Percentiles rank a stretch among this genome's conserved stretches.
Evolutionary conservation across 345 rosid species (phyloP).

Genomic region (Salix brachista): DNA sequence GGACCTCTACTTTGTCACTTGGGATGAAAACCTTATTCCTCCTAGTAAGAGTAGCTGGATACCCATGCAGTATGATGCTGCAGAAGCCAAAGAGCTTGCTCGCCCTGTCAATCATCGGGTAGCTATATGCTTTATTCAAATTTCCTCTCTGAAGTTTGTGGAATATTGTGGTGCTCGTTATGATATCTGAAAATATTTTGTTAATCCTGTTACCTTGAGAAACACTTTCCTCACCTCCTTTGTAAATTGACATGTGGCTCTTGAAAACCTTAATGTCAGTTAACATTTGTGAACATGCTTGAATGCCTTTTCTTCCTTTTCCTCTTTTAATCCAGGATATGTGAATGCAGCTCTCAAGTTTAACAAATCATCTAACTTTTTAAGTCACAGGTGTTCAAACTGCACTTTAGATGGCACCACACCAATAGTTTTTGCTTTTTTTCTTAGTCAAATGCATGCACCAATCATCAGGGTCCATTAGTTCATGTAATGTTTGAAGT

Average conservation of each 20-base stretch:
- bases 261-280: neutral
- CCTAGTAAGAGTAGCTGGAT: slow-evolving; percentile 63
- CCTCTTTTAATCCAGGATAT: neutral
- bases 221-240: neutral
- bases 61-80: slow-evolving; percentile 66
- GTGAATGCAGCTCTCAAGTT: neutral
- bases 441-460: neutral
- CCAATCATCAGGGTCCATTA: neutral
- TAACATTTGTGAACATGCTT: neutral
- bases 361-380: neutral
- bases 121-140: slow-evolving; percentile 10
- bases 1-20: slow-evolving; percentile 80
- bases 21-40: slow-evolving; percentile 88
- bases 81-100: slow-evolving; percentile 22
- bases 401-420: neutral
- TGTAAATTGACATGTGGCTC: no score
- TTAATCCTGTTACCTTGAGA: neutral
- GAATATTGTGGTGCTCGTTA: neutral
- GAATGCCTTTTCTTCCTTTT: neutral
- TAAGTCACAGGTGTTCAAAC: neutral
- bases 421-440: neutral
- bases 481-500: neutral
- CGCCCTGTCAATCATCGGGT: slow-evolving; percentile 67
- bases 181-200: neutral
- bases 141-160: slow-evolving; percentile 2